Evolutionary conservation across 176 grass and related monocot species (phyloP), one percentile per base, ranked within the genome.

Genomic region (Ampelocalamus luodianensis): DNA sequence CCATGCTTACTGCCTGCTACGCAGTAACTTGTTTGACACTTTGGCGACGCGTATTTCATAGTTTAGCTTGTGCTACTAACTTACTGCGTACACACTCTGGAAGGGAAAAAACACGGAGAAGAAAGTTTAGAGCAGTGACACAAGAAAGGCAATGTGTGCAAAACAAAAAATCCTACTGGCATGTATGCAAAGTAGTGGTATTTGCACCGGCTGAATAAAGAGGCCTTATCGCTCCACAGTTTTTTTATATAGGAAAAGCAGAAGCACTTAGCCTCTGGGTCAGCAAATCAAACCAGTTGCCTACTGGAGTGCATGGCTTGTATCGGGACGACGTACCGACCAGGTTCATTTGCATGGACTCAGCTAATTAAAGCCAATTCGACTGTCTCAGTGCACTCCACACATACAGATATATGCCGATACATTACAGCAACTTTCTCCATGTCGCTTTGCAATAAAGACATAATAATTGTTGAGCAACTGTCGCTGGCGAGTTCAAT

Each of bases 121-220:
- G 58, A 60, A 4, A 24, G 58, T 60, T 60, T 23, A 23, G 2
- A 10, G 5, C 0, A 60, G 24, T 8, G 23, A 65, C 39, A 46
- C 55, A 46, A n/a, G 17, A 65, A 79, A 64, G 6, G 39, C 60
- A 49, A 20, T 34, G 9, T 11, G 9, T 36, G 20, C 6, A 22
- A 9, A 0, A 8, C 10, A 60, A 23, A 1, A 23, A 24, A 24
- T 24, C 8, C 22, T 4, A 17, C 54, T 4, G 1, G 11, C 20
- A 59, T 42, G 38, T 5, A 39, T 26, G 14, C 29, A 43, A 84
- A 76, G 64, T 51, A 81, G 82, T 77, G 71, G 77, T 4, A 43
- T 81, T 81, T 51, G 76, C 76, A 68, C 26, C 60, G 14, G 48
- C 60, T 37, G 51, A 34, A 34, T 56, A 82, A 86, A 74, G 82